Base-by-base conservation (phyloP, 495 filamentous ascomycete genomes). In the Penicillium antarcticum region DNA sequence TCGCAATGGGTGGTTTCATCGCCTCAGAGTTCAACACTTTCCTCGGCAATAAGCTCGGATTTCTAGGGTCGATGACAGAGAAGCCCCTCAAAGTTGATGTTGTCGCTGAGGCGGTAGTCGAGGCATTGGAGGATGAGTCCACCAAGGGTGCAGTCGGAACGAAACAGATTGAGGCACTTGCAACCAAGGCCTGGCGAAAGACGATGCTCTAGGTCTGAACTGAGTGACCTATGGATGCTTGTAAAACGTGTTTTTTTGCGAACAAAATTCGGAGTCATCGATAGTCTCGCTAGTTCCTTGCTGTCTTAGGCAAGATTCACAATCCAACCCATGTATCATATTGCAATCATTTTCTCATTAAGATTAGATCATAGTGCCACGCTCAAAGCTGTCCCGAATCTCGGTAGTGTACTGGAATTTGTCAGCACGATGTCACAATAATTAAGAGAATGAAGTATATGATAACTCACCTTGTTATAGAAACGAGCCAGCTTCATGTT, bases 381-480 rank as follows among this genome's bases (percentile, higher is more conserved):
- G 87, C 79, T 98, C 94, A 68, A 98, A 97, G 67, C 88, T 95
- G 65, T 97, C 94, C 65, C 94, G 78, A 65, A 98, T 98, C 67
- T 97, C 95, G 34, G 87, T 86, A 32, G 94, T 98, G 70, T 98
- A 98, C 82, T 87, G 53, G 0, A 60, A 33, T 52, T n/a, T 1
- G 53, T 80, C 48, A 81, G 75, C 3, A 47, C 7, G 31, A 35
- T 35, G 4, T 8, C 21, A 35, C 10, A 37, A 37, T 40, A 19
- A 18, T 13, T 41, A 9, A n/a, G 5, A 34, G 5, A 5, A 40
- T n/a, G 8, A 16, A 17, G 3, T 23, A 24, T 23, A 0, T 2
- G 14, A 11, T 52, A 40, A 68, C 76, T 46, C 74, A 86, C 83
- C 80, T 96, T 96, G 75, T 97, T 92, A 70, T 98, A 98, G 69